Percentiles rank a stretch among this genome's conserved stretches.
These are phyloP conservation scores for Hippophae gyantsensis DNA, from an alignment of 306 rosid genomes.

Conservation along the genomic window DNA sequence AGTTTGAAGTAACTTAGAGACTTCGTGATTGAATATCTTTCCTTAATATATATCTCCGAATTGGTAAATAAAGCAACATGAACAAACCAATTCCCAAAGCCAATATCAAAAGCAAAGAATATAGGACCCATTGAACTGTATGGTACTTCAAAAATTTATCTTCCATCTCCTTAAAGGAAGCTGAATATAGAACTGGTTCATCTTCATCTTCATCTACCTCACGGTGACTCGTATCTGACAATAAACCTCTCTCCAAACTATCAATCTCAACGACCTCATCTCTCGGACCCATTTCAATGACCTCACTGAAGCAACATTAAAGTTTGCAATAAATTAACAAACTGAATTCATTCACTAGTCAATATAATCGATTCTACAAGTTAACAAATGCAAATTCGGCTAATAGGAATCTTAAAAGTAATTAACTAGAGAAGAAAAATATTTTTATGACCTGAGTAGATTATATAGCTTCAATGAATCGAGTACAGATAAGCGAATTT, in stretches of 20 bases:
- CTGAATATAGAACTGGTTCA: conserved; percentile 49
- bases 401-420: no score
- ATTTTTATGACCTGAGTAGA: no score
- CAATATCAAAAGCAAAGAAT: conserved; percentile 53
- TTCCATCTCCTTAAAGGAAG: conserved; percentile 73
- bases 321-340: background rate
- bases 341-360: no score
- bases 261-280: conserved; percentile 55
- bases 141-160: conserved; percentile 51
- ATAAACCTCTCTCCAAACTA: conserved; percentile 48
- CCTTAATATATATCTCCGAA: conserved; percentile 55
- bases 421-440: no score
- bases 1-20: conserved; percentile 65
- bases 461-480: no score
- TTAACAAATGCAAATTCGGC: no score
- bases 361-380: no score
- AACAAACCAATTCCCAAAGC: conserved; percentile 87
- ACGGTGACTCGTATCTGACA: conserved; percentile 19
- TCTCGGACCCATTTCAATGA: conserved; percentile 27
- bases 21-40: conserved; percentile 62
- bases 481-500: no score
- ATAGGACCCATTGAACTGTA: conserved; percentile 68
- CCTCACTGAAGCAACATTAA: background rate
- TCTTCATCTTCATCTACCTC: conserved; percentile 24
- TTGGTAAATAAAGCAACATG: conserved; percentile 74